Percentiles rank a stretch among this genome's conserved stretches.
phyloP scores from a whole-genome alignment of 306 rosid species.

The Trifolium dubium region DNA sequence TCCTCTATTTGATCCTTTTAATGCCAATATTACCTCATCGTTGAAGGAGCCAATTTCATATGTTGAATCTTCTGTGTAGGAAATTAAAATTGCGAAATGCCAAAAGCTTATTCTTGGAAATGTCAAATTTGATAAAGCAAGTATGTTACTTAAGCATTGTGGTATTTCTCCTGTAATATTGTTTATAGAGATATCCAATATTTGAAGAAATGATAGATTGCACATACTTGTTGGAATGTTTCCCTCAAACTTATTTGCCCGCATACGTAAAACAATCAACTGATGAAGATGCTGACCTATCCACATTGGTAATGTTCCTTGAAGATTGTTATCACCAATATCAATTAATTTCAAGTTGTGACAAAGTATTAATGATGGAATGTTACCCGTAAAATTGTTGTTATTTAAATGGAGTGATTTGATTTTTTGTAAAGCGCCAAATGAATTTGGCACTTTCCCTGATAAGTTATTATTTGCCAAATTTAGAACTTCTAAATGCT shows the following conservation, averaged over 20 bases:
- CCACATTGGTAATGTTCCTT: background rate
- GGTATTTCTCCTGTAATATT: slow-evolving; percentile 38
- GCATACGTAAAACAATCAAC: background rate
- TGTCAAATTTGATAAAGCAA: background rate
- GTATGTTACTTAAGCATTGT: slow-evolving; percentile 32
- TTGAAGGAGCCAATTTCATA: background rate
- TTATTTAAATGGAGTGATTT: background rate
- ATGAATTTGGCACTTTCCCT: too few relatives aligned
- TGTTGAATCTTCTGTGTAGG: too few relatives aligned
- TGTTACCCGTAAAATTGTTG: background rate
- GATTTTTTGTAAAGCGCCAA: background rate
- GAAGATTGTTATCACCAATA: background rate
- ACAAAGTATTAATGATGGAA: background rate
- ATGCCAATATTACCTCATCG: background rate
- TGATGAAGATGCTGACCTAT: background rate
- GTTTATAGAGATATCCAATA: slow-evolving; percentile 48
- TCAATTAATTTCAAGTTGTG: background rate
- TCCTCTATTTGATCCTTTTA: slow-evolving; percentile 43
- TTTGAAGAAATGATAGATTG: slow-evolving; percentile 15
- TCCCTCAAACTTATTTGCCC: background rate
- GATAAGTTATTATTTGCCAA: background rate
- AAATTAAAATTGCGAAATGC: too few relatives aligned
- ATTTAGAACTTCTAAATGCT: background rate
- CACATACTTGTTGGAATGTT: background rate
- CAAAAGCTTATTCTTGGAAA: background rate